These are phyloP conservation scores for Oropetium thomaeum DNA, from an alignment of 176 grass and related monocot species.

Conservation along the genomic window DNA sequence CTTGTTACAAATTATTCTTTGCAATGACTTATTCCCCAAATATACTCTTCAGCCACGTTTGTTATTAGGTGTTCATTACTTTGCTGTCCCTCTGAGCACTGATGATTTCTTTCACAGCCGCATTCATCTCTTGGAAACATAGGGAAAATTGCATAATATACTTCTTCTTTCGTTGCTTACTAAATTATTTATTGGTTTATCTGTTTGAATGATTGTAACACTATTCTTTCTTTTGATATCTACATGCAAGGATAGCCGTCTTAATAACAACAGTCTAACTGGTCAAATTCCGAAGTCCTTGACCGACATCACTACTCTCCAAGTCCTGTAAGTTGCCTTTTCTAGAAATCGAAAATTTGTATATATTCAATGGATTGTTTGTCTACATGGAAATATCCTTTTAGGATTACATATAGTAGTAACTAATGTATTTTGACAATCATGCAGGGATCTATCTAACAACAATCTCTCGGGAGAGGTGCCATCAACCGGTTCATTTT, in stretches of 20 bases:
- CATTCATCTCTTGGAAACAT: not conserved
- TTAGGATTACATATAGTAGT: conserved; percentile 6
- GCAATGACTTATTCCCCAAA: not conserved
- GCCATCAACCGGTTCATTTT: conserved; percentile 73
- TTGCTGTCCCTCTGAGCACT: not conserved
- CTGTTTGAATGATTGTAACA: conserved; percentile 32
- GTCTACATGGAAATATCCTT: not conserved
- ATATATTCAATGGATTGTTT: conserved; percentile 16
- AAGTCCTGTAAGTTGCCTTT: conserved; percentile 81
- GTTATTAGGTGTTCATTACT: conserved; percentile 9
- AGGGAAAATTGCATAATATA: not conserved
- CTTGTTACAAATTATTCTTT: not conserved
- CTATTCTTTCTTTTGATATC: conserved; percentile 27
- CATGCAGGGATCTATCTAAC: conserved; percentile 75
- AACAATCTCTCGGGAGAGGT: conserved; percentile 68
- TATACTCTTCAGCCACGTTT: conserved; percentile 1
- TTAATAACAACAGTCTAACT: conserved; percentile 79
- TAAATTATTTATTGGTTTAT: conserved; percentile 3
- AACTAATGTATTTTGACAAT: conserved; percentile 25
- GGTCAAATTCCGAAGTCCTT: conserved; percentile 57
- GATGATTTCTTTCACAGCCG: not conserved
- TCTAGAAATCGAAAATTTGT: not conserved
- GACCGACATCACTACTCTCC: conserved; percentile 50
- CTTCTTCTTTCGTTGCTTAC: not conserved
- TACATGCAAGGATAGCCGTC: conserved; percentile 63